Percentiles rank a stretch among this genome's conserved stretches.
These are phyloP conservation scores for Zostera marina DNA, from an alignment of 116 monocot species.

Conservation along the genomic window DNA sequence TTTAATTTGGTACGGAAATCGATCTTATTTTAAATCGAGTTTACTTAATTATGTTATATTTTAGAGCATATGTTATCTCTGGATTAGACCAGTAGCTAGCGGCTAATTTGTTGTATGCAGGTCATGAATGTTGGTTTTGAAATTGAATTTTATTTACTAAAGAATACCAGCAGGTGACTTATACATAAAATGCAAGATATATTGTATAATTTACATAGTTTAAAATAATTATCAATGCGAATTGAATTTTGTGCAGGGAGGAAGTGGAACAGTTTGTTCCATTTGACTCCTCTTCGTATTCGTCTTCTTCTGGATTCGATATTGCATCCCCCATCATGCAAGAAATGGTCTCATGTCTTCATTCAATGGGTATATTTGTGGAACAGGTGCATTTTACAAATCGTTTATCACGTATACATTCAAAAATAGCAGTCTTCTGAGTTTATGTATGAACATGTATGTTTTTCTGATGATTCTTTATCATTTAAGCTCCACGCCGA, in stretches of 20 bases:
- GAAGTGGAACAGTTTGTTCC: conserved; percentile 64
- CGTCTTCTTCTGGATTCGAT: conserved; percentile 71
- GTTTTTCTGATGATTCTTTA: no score
- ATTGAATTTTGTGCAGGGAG: conserved; percentile 41
- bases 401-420: no score
- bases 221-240: no score
- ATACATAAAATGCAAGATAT: neutral
- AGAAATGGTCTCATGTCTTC: conserved; percentile 49
- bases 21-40: no score
- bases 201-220: neutral
- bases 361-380: conserved; percentile 48
- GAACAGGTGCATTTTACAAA: conserved; percentile 67
- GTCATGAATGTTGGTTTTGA: conserved; percentile 95
- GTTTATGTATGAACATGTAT: no score
- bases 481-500: conserved; percentile 75
- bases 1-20: conserved; percentile 88
- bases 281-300: conserved; percentile 54
- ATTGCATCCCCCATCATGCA: conserved; percentile 48
- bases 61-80: conserved; percentile 3
- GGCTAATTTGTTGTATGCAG: no score
- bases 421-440: no score
- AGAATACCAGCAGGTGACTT: conserved; percentile 38
- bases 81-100: no score
- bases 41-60: conserved; percentile 21
- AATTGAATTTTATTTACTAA: conserved; percentile 78